Base-by-base conservation (phyloP, 805 yeast genomes). In the Cyberlindnera samutprakarnensis region DNA sequence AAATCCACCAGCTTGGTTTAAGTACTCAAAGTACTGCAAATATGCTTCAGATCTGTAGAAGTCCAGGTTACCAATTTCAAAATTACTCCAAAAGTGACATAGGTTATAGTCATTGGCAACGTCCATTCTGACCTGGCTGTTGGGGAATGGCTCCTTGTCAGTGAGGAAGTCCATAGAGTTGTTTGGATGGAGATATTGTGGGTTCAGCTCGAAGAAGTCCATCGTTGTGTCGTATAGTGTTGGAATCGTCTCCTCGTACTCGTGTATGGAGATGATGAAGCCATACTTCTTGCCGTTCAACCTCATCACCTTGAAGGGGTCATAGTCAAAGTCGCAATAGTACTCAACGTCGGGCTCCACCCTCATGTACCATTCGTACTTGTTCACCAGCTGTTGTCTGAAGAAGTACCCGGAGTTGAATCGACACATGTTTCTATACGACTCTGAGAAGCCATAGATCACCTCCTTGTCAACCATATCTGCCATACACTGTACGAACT, bases 281-380 rank as follows among this genome's bases (percentile, higher is more conserved):
- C 95, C 94, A 56, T 90, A 92, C 38, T 72, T 76, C 59, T 87
- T 87, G 38, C 72, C 62, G 46, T 82, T 75, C 36, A 75, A 77
- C 44, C 85, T 68, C 81, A 90, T 70, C 41, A 78, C 70, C 47
- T 73, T 70, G 63, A 90, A 90, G 11, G 96, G 88, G 56, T 90
- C 98, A 62, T 78, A 78, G 48, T 75, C 76, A 47, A 83, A 74
- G 59, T 92, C 96, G 59, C 97, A 92, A 55, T 66, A 82, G 54
- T 83, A 82, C 49, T 83, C 77, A 30, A 88, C 87, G 42, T 78
- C 86, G 0, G 98, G 98, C 56, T 90, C 98, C 10, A 90, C 95
- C 42, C 98, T 70, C 75, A 95, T 88, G 61, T 90, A 90, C 67
- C 79, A 92, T 39, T 86, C 90, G 60, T 83, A 92, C 21, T 78